Conservation (phyloP, 495 filamentous ascomycete genomes). For the Tuber umbilicatum region DNA sequence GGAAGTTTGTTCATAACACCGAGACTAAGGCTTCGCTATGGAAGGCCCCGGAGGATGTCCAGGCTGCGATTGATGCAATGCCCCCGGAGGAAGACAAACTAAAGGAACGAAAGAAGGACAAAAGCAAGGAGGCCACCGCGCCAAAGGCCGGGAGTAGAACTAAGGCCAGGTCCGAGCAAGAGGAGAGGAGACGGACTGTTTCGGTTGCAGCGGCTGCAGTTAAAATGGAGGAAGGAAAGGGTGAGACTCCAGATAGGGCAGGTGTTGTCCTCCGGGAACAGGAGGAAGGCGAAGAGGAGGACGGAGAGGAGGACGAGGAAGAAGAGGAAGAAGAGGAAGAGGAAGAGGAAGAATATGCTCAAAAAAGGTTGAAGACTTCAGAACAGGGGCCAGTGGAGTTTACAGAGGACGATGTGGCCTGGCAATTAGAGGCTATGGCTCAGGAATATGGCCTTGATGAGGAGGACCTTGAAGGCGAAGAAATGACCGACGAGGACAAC, state of each 20-base stretch:
- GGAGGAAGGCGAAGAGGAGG: constrained; percentile 25
- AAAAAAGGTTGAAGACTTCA: constrained; percentile 48
- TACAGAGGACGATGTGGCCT: constrained; percentile 89
- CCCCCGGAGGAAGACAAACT: constrained; percentile 51
- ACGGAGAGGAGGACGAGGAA: constrained; percentile 38
- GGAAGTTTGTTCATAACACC: constrained; percentile 81
- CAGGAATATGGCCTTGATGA: constrained; percentile 65
- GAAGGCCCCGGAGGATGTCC: constrained; percentile 78
- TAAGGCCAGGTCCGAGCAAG: constrained; percentile 39
- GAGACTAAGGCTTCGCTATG: constrained; percentile 82
- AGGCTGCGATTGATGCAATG: constrained; percentile 58
- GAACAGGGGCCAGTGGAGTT: constrained; percentile 70
- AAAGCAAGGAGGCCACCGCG: constrained; percentile 41
- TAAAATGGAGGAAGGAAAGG: constrained; percentile 1
- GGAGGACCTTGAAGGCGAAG: constrained; percentile 59
- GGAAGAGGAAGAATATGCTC: constrained; percentile 53
- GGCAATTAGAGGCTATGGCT: constrained; percentile 81
- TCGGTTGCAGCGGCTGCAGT: constrained; percentile 13
- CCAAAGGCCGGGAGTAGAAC: constrained; percentile 24
- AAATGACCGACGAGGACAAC: constrained; percentile 56
- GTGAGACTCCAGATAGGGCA: constrained; percentile 26
- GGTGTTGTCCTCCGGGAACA: constrained; percentile 16
- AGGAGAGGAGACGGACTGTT: constrained; percentile 32
- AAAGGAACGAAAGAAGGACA: constrained; percentile 44
- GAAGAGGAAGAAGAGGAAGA: constrained; percentile 81